Evolutionary conservation across 805 yeast genomes (phyloP), one percentile per base, ranked within the genome.

Genomic region (Candida cerambycidarum): DNA sequence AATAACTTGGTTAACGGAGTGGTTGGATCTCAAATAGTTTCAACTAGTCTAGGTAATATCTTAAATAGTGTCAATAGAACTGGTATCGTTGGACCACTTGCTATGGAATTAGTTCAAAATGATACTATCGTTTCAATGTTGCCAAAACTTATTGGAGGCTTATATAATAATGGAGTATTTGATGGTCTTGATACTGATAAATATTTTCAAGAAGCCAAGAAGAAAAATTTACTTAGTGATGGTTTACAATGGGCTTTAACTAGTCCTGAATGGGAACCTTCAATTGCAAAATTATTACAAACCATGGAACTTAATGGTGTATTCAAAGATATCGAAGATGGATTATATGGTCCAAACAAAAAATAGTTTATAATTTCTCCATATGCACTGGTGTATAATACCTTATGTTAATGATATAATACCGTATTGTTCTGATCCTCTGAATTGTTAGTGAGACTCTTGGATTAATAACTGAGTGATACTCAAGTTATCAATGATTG

Each of bases 141-240:
- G 4, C 55, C 54, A 17, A 55, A 60, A 35, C 41, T 59, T 8
- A 43, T 42, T 12, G 23, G 25, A 5, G 52, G 54, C 12, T 48
- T 69, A 5, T 67, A 67, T 48, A 43, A 62, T 32, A 54, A 57
- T 14, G 72, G 71, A 3, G 66, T 56, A 3, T 56, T 68, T 24
- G 53, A 65, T 43, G 52, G 58, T 24, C 43, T 67, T 13, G 68
- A 65, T 41, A 32, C 64, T 25, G 54, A 59, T 41, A 42, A 49
- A 1, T 46, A 45, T 38, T 62, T 50, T 35, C 50, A 44, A 7
- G 24, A 53, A 11, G 55, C 55, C 5, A 69, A 65, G 47, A 54
- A 57, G 37, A 33, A 41, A 4, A 49, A 53, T 2, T 6, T 46
- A 1, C 45, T 69, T 33, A 46, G 63, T 9, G 47, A 59, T 27